A percentile compares a stretch with the other conserved stretches of the same genome.
Conservation (phyloP, 495 filamentous ascomycete genomes). For the Aspergillus sclerotiicarbonarius region DNA sequence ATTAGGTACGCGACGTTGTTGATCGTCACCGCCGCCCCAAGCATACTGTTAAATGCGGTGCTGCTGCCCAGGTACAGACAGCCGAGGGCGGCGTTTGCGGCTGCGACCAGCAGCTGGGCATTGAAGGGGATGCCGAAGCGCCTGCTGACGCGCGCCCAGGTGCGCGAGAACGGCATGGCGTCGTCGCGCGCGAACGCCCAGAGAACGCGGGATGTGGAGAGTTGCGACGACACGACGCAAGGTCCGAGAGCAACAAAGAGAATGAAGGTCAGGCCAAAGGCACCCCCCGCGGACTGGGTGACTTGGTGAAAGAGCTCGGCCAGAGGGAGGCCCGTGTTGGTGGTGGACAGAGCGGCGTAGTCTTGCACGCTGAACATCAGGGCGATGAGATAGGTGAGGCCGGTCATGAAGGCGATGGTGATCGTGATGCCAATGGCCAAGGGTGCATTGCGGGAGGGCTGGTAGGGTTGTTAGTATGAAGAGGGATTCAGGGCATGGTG, state of each 20-base stretch:
- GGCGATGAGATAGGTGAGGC: slow-evolving; percentile 41
- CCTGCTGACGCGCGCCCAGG: slow-evolving; percentile 24
- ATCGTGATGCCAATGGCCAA: slow-evolving; percentile 9
- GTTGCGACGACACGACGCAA: slow-evolving; percentile 49
- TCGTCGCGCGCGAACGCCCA: slow-evolving; percentile 79
- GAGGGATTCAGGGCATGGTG: background rate
- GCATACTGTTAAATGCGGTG: slow-evolving; percentile 67
- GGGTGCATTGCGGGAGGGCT: slow-evolving; percentile 12
- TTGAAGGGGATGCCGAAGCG: slow-evolving; percentile 45
- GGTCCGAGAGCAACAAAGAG: slow-evolving; percentile 51
- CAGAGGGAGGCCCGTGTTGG: slow-evolving; percentile 59
- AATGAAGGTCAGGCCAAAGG: slow-evolving; percentile 22
- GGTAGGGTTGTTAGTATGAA: background rate
- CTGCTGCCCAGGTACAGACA: slow-evolving; percentile 65
- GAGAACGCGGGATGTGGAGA: slow-evolving; percentile 59
- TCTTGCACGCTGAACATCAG: slow-evolving; percentile 45
- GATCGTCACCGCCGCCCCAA: slow-evolving; percentile 55
- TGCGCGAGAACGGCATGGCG: slow-evolving; percentile 31
- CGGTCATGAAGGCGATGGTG: slow-evolving; percentile 43
- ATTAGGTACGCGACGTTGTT: slow-evolving; percentile 37
- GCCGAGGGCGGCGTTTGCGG: slow-evolving; percentile 62
- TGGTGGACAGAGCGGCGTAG: slow-evolving; percentile 21
- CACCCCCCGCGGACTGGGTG: slow-evolving; percentile 60
- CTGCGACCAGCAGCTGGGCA: slow-evolving; percentile 57
- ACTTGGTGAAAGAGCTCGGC: slow-evolving; percentile 71